Conservation (phyloP, 2,329 filamentous ascomycete genomes). For the Sarocladium brachiariae region DNA sequence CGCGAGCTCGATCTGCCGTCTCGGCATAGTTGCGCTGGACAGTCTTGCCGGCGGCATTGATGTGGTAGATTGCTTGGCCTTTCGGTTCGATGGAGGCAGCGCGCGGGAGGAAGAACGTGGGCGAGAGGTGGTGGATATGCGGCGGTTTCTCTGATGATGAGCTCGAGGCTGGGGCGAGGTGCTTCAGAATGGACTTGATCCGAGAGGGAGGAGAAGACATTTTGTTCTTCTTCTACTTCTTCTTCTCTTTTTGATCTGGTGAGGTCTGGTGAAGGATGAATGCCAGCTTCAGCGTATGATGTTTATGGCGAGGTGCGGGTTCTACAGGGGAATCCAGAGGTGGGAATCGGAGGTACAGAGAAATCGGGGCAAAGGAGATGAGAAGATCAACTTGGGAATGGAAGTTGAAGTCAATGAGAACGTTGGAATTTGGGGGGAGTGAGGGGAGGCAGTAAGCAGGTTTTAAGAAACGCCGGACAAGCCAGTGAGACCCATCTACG, state of each 20-base stretch:
- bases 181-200: constrained; percentile 49
- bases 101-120: constrained; percentile 79
- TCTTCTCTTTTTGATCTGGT: too few relatives aligned
- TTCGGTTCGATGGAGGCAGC: constrained; percentile 84
- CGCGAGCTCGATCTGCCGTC: constrained; percentile 77
- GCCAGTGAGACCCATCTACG: neutral
- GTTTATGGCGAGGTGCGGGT: too few relatives aligned
- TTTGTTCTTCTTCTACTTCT: too few relatives aligned
- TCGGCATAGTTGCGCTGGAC: constrained; percentile 73
- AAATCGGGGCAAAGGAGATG: too few relatives aligned
- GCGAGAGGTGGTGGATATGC: constrained; percentile 73
- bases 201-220: constrained; percentile 61
- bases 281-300: too few relatives aligned
- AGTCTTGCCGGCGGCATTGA: constrained; percentile 68
- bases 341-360: too few relatives aligned
- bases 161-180: constrained; percentile 38
- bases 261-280: too few relatives aligned
- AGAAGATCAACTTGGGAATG: neutral
- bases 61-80: constrained; percentile 77
- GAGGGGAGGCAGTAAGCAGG: neutral
- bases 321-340: too few relatives aligned
- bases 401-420: neutral
- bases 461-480: neutral
- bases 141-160: constrained; percentile 40
- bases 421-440: neutral